Evolutionary conservation across 108 stramenopile species (phyloP).

Genomic region (Cylindrotheca closterium): DNA sequence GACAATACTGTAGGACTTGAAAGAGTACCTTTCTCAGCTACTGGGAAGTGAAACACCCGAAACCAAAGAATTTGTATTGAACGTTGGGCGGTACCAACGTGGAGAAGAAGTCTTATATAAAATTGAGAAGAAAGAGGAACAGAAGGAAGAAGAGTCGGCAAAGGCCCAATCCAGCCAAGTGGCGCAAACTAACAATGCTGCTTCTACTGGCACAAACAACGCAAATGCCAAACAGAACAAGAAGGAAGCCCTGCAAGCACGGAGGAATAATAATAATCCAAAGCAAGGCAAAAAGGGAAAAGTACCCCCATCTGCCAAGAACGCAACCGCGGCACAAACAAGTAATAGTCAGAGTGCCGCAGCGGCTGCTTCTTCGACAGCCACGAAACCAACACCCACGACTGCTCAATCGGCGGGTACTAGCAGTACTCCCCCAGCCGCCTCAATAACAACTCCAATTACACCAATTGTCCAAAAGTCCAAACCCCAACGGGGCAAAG

Average conservation of each 20-base stretch:
- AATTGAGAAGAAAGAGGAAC: neutral
- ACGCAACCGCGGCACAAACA: neutral
- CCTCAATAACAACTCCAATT: conserved; percentile 1
- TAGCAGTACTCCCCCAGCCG: conserved; percentile 8
- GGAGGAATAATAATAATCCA: neutral
- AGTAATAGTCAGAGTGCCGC: neutral
- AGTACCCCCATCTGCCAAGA: conserved; percentile 24
- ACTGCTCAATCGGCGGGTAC: neutral
- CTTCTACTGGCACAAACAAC: neutral
- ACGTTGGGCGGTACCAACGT: conserved; percentile 35
- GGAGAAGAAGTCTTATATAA: conserved; percentile 17
- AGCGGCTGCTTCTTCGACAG: neutral
- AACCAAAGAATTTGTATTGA: conserved; percentile 33
- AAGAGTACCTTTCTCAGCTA: conserved; percentile 45
- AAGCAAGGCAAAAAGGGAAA: conserved; percentile 4
- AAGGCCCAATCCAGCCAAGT: conserved; percentile 6
- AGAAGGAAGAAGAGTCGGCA: neutral
- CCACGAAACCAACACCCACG: neutral
- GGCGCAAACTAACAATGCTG: neutral
- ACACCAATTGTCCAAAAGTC: conserved; percentile 3
- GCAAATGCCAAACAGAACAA: conserved; percentile 8
- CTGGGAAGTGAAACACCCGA: conserved; percentile 25
- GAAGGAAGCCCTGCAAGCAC: neutral
- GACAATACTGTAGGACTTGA: conserved; percentile 38
- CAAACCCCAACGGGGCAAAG: conserved; percentile 20